Conservation (phyloP, 306 rosid species). For the Fragaria ananassa region DNA sequence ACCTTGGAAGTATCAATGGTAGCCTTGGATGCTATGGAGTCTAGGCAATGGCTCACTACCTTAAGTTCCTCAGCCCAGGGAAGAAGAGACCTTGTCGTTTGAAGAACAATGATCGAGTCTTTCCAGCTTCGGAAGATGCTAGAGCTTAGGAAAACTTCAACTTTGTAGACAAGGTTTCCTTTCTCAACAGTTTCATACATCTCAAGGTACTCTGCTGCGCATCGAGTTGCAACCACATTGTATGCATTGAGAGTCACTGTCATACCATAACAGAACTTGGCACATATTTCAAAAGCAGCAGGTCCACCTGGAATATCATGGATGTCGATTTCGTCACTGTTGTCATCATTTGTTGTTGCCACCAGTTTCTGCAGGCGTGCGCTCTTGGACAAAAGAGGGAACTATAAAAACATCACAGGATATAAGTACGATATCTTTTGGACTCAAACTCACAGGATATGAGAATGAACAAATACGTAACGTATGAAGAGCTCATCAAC, state of each 20-base stretch:
- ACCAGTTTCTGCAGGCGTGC: conserved; percentile 72
- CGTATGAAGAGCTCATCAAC: not conserved
- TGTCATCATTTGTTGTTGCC: conserved; percentile 49
- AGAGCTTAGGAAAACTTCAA: conserved; percentile 89
- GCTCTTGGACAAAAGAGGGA: conserved; percentile 92
- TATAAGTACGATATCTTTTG: not conserved
- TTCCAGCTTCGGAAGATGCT: conserved; percentile 96
- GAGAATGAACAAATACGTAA: not conserved
- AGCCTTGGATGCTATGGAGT: conserved; percentile 87
- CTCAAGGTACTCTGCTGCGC: conserved; percentile 91
- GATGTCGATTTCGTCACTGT: conserved; percentile 55
- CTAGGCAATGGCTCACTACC: conserved; percentile 74
- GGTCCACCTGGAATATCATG: conserved; percentile 94
- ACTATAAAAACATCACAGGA: conserved; percentile 43
- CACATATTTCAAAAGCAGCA: conserved; percentile 90
- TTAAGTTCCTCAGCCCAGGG: conserved; percentile 95
- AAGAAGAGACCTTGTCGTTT: conserved; percentile 72
- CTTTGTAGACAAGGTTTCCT: conserved; percentile 90
- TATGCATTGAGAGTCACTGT: conserved; percentile 88
- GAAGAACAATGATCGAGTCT: conserved; percentile 89
- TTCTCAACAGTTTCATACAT: conserved; percentile 85
- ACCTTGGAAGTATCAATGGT: conserved; percentile 78
- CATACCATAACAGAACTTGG: conserved; percentile 92
- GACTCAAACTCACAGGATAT: not conserved
- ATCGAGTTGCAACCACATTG: conserved; percentile 85